These are phyloP conservation scores for Podospora sp. DNA, from an alignment of 495 filamentous ascomycete genomes.

Conservation along the genomic window DNA sequence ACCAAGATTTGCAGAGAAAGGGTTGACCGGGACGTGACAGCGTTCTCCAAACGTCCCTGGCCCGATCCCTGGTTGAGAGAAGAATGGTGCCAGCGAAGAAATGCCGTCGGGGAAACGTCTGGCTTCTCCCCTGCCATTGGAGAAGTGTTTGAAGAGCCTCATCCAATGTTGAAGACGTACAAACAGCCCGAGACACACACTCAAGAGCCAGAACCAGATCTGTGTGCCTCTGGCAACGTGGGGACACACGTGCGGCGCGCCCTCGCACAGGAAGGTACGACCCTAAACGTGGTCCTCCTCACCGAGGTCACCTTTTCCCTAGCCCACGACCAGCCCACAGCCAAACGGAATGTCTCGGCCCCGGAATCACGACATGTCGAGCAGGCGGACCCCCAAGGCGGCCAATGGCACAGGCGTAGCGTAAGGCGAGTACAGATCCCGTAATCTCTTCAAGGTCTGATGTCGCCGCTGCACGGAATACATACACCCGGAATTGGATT, in stretches of 20 bases:
- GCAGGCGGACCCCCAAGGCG: constrained; percentile 1
- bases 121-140: neutral
- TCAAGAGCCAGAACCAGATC: neutral
- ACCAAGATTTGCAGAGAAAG: constrained; percentile 36
- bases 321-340: neutral
- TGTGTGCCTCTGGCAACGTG: neutral
- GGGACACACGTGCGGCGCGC: neutral
- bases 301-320: neutral
- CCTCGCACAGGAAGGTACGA: neutral
- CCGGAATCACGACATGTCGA: constrained; percentile 16
- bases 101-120: neutral
- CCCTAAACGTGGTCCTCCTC: neutral
- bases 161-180: neutral
- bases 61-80: constrained; percentile 26
- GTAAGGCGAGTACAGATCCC: neutral
- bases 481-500: constrained; percentile 17
- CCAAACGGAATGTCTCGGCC: constrained; percentile 18
- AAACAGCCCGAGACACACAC: constrained; percentile 4
- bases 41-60: constrained; percentile 13
- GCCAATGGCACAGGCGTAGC: neutral
- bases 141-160: constrained; percentile 14
- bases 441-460: constrained; percentile 1
- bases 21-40: constrained; percentile 25
- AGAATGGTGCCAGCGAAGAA: constrained; percentile 10
- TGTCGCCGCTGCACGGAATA: constrained; percentile 7